Percentiles rank a stretch among this genome's conserved stretches.
These are phyloP conservation scores for Pestalotiopsis sp. DNA, from an alignment of 2,329 filamentous ascomycete genomes.

Conservation along the genomic window DNA sequence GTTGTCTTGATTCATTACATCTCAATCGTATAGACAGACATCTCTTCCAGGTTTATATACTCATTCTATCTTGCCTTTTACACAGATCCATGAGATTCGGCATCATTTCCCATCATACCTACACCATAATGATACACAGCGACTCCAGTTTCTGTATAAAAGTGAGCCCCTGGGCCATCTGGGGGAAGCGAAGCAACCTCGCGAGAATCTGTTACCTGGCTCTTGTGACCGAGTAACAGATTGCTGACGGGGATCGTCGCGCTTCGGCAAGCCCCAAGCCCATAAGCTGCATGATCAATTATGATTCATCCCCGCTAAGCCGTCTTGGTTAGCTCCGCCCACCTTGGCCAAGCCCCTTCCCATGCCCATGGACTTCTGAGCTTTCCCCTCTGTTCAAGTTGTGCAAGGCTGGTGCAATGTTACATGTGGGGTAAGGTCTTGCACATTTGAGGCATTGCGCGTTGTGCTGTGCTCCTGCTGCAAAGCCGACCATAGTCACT, in stretches of 20 bases:
- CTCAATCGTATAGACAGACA: neutral
- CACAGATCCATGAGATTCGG: too few species aligned
- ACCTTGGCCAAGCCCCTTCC: neutral
- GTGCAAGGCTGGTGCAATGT: too few species aligned
- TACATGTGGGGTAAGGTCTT: too few species aligned
- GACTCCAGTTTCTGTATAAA: too few species aligned
- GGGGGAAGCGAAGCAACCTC: neutral
- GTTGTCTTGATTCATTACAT: neutral
- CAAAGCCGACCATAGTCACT: too few species aligned
- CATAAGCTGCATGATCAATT: slow-evolving; percentile 8
- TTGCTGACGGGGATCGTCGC: neutral
- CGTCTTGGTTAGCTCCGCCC: neutral
- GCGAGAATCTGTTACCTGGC: neutral
- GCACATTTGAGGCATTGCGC: too few species aligned
- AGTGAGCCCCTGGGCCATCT: neutral
- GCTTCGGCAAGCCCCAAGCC: neutral
- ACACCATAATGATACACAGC: neutral
- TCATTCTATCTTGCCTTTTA: neutral
- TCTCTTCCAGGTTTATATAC: neutral
- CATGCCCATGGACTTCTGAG: too few species aligned
- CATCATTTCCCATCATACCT: neutral
- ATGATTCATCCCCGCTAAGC: slow-evolving; percentile 13
- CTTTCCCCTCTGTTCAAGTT: too few species aligned
- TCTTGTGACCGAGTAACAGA: slow-evolving; percentile 6
- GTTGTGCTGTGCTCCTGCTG: too few species aligned